Percentiles rank a stretch among this genome's conserved stretches.
Evolutionary conservation across 225 moss, liverwort and hornwort species (phyloP).

Genomic region (Polytrichum commune): DNA sequence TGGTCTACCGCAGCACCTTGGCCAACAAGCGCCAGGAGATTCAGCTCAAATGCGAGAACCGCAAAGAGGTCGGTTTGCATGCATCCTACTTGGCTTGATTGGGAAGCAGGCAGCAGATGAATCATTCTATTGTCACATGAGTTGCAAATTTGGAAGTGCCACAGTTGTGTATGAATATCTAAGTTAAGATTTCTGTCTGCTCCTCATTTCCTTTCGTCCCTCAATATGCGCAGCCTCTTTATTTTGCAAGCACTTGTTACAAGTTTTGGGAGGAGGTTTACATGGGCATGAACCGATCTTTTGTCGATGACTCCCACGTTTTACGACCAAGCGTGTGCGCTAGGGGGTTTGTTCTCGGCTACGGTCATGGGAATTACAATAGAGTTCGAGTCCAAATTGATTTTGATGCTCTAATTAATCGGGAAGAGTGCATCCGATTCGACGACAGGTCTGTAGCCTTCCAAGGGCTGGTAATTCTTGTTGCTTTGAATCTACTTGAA

Average conservation of each 20-base stretch:
- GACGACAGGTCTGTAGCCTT: too few species aligned
- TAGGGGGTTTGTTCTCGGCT: background rate
- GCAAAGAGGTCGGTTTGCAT: constrained; percentile 30
- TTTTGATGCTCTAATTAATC: too few species aligned
- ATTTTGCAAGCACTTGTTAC: background rate
- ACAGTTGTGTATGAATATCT: too few species aligned
- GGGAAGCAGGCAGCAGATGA: too few species aligned
- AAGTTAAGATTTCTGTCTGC: too few species aligned
- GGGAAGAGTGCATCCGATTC: too few species aligned
- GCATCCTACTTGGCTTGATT: background rate
- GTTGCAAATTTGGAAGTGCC: too few species aligned
- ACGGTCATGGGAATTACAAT: background rate
- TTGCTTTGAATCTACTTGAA: too few species aligned
- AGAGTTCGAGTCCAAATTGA: too few species aligned
- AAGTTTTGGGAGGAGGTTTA: background rate
- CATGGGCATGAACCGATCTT: background rate
- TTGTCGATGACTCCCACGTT: background rate
- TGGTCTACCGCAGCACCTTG: constrained; percentile 33
- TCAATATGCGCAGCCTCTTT: background rate
- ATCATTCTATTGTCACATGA: too few species aligned
- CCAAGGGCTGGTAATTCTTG: too few species aligned
- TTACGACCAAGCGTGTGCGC: background rate
- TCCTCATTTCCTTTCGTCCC: too few species aligned
- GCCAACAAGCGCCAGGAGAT: constrained; percentile 48
- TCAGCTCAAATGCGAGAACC: constrained; percentile 47